Conservation (phyloP, 2,329 filamentous ascomycete species). For the Byssochlamys sp. region DNA sequence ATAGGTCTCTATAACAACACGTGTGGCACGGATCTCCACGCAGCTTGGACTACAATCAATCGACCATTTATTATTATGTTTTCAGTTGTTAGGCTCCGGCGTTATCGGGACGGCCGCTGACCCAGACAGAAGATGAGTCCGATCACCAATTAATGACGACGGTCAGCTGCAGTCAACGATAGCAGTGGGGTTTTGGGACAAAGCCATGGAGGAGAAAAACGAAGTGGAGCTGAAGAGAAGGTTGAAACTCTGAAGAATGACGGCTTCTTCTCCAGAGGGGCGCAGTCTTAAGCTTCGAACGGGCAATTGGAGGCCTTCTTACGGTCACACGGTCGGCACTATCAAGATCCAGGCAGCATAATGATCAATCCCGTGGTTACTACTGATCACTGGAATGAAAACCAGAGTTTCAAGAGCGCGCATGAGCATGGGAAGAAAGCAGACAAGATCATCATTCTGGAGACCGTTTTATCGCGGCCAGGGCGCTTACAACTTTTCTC, state of each 20-base stretch:
- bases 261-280: not conserved
- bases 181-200: not conserved
- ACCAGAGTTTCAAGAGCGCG: not conserved
- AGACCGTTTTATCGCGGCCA: not conserved
- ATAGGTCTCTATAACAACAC: not conserved
- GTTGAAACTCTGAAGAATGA: not conserved
- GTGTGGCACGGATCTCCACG: not conserved
- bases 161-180: not conserved
- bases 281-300: not conserved
- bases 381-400: not conserved
- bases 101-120: not conserved
- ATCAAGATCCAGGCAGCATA: not conserved
- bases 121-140: not conserved
- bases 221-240: not conserved
- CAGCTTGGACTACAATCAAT: not conserved
- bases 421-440: not conserved
- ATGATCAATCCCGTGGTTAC: not conserved
- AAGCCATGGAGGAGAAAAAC: not conserved
- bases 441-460: not conserved
- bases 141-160: not conserved
- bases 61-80: not conserved
- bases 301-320: not conserved
- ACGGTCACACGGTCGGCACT: not conserved
- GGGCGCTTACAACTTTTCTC: not conserved
- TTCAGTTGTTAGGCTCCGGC: not conserved